Conservation (phyloP, 495 filamentous ascomycete species). For the Tirmania nivea region DNA sequence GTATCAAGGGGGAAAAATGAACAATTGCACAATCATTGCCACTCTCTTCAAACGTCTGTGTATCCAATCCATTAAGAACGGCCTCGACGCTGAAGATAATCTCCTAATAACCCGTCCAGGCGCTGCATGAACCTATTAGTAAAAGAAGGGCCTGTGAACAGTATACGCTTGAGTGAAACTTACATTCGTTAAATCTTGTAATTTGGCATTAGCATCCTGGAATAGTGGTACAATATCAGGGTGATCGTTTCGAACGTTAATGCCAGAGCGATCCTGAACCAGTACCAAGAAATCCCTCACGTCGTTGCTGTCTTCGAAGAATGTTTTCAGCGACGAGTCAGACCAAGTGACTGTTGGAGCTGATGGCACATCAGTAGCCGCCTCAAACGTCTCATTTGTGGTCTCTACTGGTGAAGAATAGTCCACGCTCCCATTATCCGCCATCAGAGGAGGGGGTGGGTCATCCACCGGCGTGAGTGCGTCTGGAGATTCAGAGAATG, state of each 20-base stretch:
- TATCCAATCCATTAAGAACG: slow-evolving; percentile 7
- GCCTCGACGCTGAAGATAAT: slow-evolving; percentile 52
- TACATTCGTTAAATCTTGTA: slow-evolving; percentile 61
- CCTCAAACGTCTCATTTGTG: background rate
- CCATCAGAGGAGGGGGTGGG: background rate
- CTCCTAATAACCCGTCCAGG: slow-evolving; percentile 66
- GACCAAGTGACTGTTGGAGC: slow-evolving; percentile 39
- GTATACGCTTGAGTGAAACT: slow-evolving; percentile 14
- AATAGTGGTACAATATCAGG: slow-evolving; percentile 63
- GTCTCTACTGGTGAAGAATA: background rate
- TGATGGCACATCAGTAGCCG: background rate
- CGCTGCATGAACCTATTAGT: slow-evolving; percentile 25
- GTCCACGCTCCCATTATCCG: background rate
- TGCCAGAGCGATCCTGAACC: slow-evolving; percentile 71
- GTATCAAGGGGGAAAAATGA: too few species aligned
- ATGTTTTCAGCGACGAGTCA: slow-evolving; percentile 61
- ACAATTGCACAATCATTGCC: too few species aligned
- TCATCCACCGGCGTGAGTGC: slow-evolving; percentile 1
- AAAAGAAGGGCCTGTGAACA: background rate
- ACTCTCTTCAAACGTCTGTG: too few species aligned
- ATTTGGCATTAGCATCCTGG: slow-evolving; percentile 56
- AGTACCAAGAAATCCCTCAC: slow-evolving; percentile 77
- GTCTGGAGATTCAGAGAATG: background rate
- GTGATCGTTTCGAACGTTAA: slow-evolving; percentile 55
- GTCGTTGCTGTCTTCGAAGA: slow-evolving; percentile 80